Conservation (phyloP, 192 early-diverging fungal genomes). For the Rhizophagus clarus region DNA sequence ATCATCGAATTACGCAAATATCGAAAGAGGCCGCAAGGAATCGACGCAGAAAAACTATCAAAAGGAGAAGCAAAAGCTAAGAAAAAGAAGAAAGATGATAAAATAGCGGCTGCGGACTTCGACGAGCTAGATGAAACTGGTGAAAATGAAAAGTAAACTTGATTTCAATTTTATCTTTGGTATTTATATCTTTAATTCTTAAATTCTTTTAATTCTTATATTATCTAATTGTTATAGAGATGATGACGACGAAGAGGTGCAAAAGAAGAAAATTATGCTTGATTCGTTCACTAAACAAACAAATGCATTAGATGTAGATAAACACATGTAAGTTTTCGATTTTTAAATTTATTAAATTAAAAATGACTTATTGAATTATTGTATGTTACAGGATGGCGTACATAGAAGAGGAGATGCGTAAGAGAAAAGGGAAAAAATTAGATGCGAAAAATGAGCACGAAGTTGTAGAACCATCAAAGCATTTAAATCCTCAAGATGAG, state of each 20-base stretch:
- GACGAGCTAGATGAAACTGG: constrained; percentile 52
- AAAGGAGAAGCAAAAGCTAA: constrained; percentile 53
- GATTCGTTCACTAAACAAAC: constrained; percentile 74
- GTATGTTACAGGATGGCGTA: constrained; percentile 66
- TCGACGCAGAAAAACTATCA: constrained; percentile 58
- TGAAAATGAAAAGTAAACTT: constrained; percentile 31
- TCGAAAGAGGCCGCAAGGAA: constrained; percentile 56
- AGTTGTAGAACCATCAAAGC: constrained; percentile 18
- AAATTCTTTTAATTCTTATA: constrained; percentile 30
- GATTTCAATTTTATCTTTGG: background rate
- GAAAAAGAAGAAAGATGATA: constrained; percentile 60
- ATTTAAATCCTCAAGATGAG: constrained; percentile 58
- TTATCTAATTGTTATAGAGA: constrained; percentile 7
- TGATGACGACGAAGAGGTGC: constrained; percentile 41
- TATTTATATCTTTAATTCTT: constrained; percentile 16
- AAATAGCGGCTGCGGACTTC: constrained; percentile 54
- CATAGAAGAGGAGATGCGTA: constrained; percentile 77
- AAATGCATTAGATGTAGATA: constrained; percentile 78
- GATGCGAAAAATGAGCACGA: constrained; percentile 37
- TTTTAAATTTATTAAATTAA: background rate
- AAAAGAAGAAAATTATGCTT: constrained; percentile 47
- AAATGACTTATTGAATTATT: background rate
- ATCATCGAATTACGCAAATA: constrained; percentile 59
- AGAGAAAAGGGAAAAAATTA: constrained; percentile 48
- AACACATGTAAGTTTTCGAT: constrained; percentile 63